Evolutionary conservation across 1,139 yeast genomes (phyloP).

Genomic region (Arxiozyma telluris): DNA sequence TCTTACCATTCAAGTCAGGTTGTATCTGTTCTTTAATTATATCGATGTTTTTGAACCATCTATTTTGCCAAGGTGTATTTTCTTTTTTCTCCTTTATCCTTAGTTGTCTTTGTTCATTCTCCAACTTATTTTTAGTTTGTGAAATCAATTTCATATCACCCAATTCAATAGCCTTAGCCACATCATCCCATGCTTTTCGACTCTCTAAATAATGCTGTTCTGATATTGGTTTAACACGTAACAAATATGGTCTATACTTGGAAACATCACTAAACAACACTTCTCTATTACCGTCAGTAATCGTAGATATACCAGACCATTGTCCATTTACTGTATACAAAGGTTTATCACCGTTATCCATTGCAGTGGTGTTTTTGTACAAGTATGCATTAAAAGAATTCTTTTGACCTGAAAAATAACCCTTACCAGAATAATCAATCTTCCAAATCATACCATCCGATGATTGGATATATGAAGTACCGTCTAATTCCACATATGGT

Average conservation of each 20-base stretch:
- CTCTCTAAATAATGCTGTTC: conserved; percentile 71
- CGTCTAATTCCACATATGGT: conserved; percentile 86
- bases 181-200: conserved; percentile 77
- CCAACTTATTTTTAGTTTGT: conserved; percentile 64
- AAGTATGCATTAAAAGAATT: conserved; percentile 83
- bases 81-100: conserved; percentile 60
- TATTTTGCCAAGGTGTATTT: conserved; percentile 58
- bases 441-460: conserved; percentile 68
- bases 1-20: not conserved
- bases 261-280: conserved; percentile 65
- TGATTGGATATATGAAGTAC: conserved; percentile 70
- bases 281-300: conserved; percentile 32
- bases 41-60: conserved; percentile 67
- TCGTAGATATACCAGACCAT: conserved; percentile 72
- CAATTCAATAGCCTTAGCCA: conserved; percentile 72
- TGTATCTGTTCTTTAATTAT: conserved; percentile 23
- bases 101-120: conserved; percentile 72
- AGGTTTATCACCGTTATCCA: conserved; percentile 48
- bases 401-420: conserved; percentile 93
- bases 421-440: conserved; percentile 82
- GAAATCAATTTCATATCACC: conserved; percentile 71
- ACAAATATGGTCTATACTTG: conserved; percentile 40
- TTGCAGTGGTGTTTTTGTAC: conserved; percentile 43
- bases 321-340: conserved; percentile 78
- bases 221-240: conserved; percentile 67